Evolutionary conservation across 192 early-diverging fungal genomes (phyloP), one percentile per base, ranked within the genome.

Genomic region (Phycomyces blakesleeanus): DNA sequence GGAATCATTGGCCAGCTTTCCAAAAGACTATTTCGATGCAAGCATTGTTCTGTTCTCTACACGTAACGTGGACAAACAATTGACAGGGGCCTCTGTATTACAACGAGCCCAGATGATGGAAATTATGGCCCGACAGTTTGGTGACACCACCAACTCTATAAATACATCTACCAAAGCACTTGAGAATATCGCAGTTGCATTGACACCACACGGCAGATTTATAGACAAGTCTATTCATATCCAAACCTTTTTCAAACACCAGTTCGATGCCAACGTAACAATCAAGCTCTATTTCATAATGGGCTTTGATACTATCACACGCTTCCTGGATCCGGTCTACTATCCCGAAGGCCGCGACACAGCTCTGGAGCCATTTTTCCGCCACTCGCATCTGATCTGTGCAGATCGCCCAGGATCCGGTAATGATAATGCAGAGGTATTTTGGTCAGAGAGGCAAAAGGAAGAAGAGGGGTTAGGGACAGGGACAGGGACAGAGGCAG

Each of bases 241-340:
- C 25, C 61, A 67, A 7, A 27, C 37, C 0, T 73, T 39, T 56
- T 59, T 54, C 22, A 37, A 49, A 22, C 68, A 66, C 25, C 42
- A 42, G 24, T 66, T 69, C 58, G 40, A 50, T n/a, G n/a, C n/a
- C 25, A 15, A 57, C n/a, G 50, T 50, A 14, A 56, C 59, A 15
- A 55, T 76, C 10, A 68, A 71, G 25, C 60, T 85, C 10, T 74
- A 83, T 39, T 93, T 89, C 75, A 83, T 91, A 58, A 76, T 93
- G 81, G 91, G 91, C n/a, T 84, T 78, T 64, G 91, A 93, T 65
- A 91, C 91, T 10, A 68, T 93, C 57, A 83, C 82, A 14, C 81
- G 91, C 27, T 77, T 93, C 26, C 87, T 93, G 58, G 81, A 89
- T 60, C 79, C 79, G 51, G 87, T 85, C 67, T 93, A 93, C 72